Evolutionary conservation across 164 flowering plant genomes (phyloP).

Genomic region (Vitis amurensis): DNA sequence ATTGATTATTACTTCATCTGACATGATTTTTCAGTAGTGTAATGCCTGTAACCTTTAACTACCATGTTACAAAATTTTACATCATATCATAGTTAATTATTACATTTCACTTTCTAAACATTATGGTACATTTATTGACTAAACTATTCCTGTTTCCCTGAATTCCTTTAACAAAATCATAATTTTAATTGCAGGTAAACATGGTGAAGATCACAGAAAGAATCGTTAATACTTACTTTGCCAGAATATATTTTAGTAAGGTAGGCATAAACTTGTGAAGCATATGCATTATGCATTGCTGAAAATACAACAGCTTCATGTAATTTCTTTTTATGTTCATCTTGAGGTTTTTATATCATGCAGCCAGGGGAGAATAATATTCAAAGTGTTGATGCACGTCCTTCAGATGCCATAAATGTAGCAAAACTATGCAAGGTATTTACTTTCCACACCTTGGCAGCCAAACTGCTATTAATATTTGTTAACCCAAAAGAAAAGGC

Average conservation of each 20-base stretch:
- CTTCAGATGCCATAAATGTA: constrained; percentile 91
- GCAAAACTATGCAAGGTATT: constrained; percentile 74
- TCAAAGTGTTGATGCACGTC: constrained; percentile 71
- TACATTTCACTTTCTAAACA: no score
- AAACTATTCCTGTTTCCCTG: no score
- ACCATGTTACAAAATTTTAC: neutral
- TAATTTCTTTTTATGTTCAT: constrained; percentile 1
- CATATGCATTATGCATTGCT: neutral
- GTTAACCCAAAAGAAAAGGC: neutral
- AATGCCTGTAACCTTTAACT: neutral
- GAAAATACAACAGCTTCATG: neutral
- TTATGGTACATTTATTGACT: no score
- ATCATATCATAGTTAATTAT: no score
- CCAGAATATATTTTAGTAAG: constrained; percentile 64
- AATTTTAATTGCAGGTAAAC: constrained; percentile 43
- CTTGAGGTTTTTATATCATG: constrained; percentile 17
- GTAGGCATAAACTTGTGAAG: constrained; percentile 24
- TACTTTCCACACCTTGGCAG: neutral
- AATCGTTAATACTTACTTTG: constrained; percentile 63
- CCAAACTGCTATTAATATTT: neutral
- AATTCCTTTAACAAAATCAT: no score
- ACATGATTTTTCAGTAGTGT: neutral
- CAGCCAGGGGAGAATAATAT: constrained; percentile 62
- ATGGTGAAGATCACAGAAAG: constrained; percentile 79
- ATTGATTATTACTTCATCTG: no score